Evolutionary conservation across 345 rosid genomes (phyloP), one percentile per base, ranked within the genome.

Genomic region (Nasturtium officinale): DNA sequence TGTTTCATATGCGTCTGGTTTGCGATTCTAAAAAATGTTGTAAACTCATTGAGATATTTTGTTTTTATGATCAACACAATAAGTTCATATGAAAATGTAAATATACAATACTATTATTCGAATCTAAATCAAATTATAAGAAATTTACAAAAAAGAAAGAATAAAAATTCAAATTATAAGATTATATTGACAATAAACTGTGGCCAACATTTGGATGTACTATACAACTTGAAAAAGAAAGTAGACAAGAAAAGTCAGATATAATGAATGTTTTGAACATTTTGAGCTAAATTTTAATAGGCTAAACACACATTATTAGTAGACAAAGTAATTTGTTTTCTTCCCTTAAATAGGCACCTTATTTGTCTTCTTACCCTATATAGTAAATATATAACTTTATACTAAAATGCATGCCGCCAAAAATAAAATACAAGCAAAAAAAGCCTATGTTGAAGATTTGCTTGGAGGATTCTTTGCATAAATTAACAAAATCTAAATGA

Each of bases 371-470:
- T 69, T 46, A 69, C 79, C 65, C 20, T 63, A 68, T 52, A 68
- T 61, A 76, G 74, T 76, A 63, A 55, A 20, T 21, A 18, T 55
- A n/a, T 30, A 63, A n/a, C 71, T 62, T 62, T 55, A 32, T 61
- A 33, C 1, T 54, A 61, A 67, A 37, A 37, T 37, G 42, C 13
- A 37, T 37, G 42, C 13, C 3, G 12, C 13, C 13, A 37, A 37
- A 10, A 37, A 10, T 37, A 37, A 37, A 37, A 23, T 61, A 33
- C 2, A 45, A 54, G 70, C 45, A 61, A 67, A 72, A 52, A 69
- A 76, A 20, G 25, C 65, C 62, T 17, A 25, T 45, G 52, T 37
- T 63, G 75, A 63, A 62, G 60, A 64, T 69, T 35, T 76, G 59
- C 16, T 53, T 62, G 6, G 37, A 9, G 21, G 65, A 62, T 55